phyloP scores from a whole-genome alignment of 805 yeast genomes.

The Wilhelminamyces savonicus region DNA sequence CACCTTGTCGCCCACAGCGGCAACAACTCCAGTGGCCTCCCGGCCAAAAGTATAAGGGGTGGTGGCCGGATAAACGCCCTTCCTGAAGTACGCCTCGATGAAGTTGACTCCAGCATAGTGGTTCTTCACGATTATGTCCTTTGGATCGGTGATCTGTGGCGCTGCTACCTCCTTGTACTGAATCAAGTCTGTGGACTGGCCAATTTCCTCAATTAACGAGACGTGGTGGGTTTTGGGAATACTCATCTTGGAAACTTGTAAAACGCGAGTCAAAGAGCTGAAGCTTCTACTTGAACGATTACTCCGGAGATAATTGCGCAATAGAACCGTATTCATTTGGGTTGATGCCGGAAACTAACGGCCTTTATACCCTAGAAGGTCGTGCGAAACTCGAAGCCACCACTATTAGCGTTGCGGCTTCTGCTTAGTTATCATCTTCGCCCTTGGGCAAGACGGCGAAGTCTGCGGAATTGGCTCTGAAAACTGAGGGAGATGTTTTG shows the following conservation, averaged over 20 bases:
- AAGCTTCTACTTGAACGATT: no score
- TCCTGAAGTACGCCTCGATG: conserved; percentile 78
- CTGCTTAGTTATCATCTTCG: no score
- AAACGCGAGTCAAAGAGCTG: no score
- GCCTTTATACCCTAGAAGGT: no score
- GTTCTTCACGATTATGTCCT: conserved; percentile 66
- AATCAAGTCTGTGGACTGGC: conserved; percentile 52
- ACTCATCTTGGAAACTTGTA: conserved; percentile 3
- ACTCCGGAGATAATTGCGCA: no score
- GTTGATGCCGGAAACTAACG: no score
- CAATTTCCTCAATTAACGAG: conserved; percentile 44
- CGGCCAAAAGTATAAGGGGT: conserved; percentile 67
- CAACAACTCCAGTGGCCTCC: conserved; percentile 68
- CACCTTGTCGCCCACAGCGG: conserved; percentile 56
- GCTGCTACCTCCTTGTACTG: conserved; percentile 53
- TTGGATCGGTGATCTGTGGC: conserved; percentile 46
- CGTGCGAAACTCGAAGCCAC: no score
- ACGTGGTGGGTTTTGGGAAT: conserved; percentile 56
- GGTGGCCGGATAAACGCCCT: conserved; percentile 61
- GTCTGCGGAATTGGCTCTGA: no score
- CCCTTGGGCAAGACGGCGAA: no score
- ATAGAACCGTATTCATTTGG: no score
- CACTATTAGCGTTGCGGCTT: no score
- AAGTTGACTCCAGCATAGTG: conserved; percentile 74
- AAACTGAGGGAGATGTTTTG: no score